phyloP scores from a whole-genome alignment of 108 stramenopile species.

The Mediolabrus comicus region DNA sequence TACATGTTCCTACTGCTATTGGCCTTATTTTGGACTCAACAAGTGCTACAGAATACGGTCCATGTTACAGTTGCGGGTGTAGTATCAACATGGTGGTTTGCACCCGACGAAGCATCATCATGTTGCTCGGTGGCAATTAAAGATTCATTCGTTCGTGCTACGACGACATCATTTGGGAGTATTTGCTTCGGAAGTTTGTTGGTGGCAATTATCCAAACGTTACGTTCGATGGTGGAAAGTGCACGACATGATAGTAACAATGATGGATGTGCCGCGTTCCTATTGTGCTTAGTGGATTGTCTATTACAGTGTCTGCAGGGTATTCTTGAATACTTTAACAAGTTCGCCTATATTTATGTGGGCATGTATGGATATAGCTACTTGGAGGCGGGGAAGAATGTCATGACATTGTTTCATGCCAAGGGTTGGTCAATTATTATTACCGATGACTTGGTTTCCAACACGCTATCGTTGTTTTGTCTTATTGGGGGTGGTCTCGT shows the following conservation, averaged over 20 bases:
- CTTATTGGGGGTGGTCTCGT: constrained; percentile 37
- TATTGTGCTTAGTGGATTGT: constrained; percentile 75
- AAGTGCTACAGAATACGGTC: constrained; percentile 63
- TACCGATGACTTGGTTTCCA: constrained; percentile 78
- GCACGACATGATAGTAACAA: constrained; percentile 54
- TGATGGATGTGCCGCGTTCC: constrained; percentile 42
- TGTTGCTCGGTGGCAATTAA: constrained; percentile 62
- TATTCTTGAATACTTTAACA: constrained; percentile 65
- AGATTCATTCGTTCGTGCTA: constrained; percentile 60
- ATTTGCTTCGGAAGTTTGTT: constrained; percentile 89
- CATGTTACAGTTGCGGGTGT: constrained; percentile 81
- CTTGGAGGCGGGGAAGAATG: constrained; percentile 67
- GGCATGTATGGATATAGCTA: constrained; percentile 88
- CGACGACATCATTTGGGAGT: constrained; percentile 81
- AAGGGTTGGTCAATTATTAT: constrained; percentile 88
- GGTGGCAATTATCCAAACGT: constrained; percentile 79
- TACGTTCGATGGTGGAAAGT: constrained; percentile 54
- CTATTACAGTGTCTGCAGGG: constrained; percentile 66
- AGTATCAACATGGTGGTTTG: constrained; percentile 91
- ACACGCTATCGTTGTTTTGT: constrained; percentile 65
- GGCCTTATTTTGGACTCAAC: constrained; percentile 46
- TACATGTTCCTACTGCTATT: constrained; percentile 35
- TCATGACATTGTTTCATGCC: constrained; percentile 73
- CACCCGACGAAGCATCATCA: constrained; percentile 58
- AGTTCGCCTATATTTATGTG: constrained; percentile 87